Base-by-base conservation (phyloP, 257 asterid genomes). In the Jacaranda copaia region DNA sequence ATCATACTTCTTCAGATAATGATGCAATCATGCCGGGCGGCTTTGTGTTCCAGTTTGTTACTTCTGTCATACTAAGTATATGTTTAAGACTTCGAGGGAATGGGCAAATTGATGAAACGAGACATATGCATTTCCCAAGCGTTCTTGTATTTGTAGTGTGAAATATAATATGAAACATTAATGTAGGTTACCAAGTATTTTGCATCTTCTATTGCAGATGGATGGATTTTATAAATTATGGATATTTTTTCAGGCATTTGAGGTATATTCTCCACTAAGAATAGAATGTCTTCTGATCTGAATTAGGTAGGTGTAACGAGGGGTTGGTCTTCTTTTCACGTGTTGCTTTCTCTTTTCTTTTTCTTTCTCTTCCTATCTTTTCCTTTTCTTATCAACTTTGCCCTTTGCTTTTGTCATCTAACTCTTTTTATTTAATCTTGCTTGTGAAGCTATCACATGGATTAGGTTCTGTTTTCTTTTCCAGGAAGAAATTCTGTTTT, bases 281-380 rank as follows among this genome's bases (percentile, higher is more conserved):
- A 74, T 64, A 56, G 8, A 70, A 51, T 81, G 84, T 81, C 77
- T 63, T 0, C 32, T 25, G 32, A 25, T 25, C 43, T 48, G 72
- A 68, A 57, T 83, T 82, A 77, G 80, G 77, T 81, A 72, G 84
- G 84, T 82, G 78, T 25, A 25, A 25, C 32, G 32, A 81, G 75
- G 62, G 79, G 59, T 52, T 83, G 85, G 70, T 87, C 82, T 82
- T 74, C 84, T 69, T 67, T 83, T 81, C 82, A 77, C 86, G 85
- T 74, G 86, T 75, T 66, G 79, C 81, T 81, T 87, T 74, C 86
- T 57, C 65, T 65, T 67, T 65, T 53, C 32, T 25, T 72, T 62
- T 81, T 65, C 67, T 52, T 59, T 70, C 69, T 43, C 73, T 57
- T 68, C 39, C 74, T 10, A 19, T 62, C 64, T 61, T 82, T 77